Base-by-base conservation (phyloP, 2,329 filamentous ascomycete species). In the Aurifilum marmelostoma region DNA sequence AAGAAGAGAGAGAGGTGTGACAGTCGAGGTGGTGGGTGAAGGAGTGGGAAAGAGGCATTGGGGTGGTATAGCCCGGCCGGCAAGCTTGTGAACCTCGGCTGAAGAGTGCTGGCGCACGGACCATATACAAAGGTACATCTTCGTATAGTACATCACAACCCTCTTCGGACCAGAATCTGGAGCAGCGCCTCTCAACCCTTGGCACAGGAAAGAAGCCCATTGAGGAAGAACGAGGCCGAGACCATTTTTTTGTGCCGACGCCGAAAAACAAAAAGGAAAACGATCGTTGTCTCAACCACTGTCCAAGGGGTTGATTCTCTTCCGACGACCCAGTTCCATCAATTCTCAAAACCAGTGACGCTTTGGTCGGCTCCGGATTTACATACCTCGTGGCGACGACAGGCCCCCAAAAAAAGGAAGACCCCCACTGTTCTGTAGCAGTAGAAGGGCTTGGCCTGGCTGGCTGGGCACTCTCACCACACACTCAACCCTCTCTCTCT, bases 11-110 rank as follows among this genome's bases (percentile, higher is more conserved):
- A 37, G 12, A 61, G 18, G 12, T 9, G 29, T 43, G 47, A 14
- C 6, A 39, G 29, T n/a, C 39, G 47, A 50, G 12, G 59, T 47
- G 12, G 11, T 41, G 34, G 16, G 24, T n/a, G 54, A 58, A 1
- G 29, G 58, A 7, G 50, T 59, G 37, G n/a, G 27, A 29, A 34
- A 24, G 39, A 29, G 27, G 24, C 12, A 12, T 37, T 43, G 58
- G 63, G 58, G 66, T 68, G 21, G 37, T 14, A n/a, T n/a, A 32
- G 14, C 14, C 63, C 56, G 58, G 34, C 39, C 54, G 24, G 50
- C 39, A 54, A 24, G 63, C 6, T n/a, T 50, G 32, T 66, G 67
- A 62, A 69, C 69, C 69, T 71, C 69, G 69, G 69, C 69, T 63
- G 59, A 24, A 37, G 32, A 39, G 27, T 41, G 32, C 12, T 41